Evolutionary conservation across 768 basidiomycete genomes (phyloP), one percentile per base, ranked within the genome.

Genomic region (Psilocybe cubensis): DNA sequence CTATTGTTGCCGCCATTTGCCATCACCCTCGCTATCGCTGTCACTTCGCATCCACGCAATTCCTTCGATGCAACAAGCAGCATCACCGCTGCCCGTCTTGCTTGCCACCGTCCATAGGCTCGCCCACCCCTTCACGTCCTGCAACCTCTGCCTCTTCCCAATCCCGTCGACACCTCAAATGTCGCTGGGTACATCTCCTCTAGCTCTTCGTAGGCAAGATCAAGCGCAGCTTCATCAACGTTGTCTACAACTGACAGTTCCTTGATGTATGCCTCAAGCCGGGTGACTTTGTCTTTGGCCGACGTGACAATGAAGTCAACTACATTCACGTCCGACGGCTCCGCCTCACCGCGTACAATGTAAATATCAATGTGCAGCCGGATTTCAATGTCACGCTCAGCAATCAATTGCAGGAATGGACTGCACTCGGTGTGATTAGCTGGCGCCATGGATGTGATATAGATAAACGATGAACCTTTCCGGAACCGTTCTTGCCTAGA

Each of bases 281-380:
- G 86, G 23, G 94, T 94, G 25, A 98, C 96, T 78, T 98, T 98
- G 60, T 86, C 88, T 68, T 82, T 90, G 29, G 97, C 96, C 10
- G 94, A 96, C 23, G 86, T 84, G 68, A 98, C 83, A 76, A 98
- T 98, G 79, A 92, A 99, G 70, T 98, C 96, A 57, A 98, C 76
- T n/a, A 97, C 97, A 70, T 96, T 98, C 63, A 92, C 84, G 1
- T 97, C 91, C 12, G 94, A 89, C 1, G 96, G 96, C 66, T 98
- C 96, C 1, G 93, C 96, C 71, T 98, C 96, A 60, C 96, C 96
- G 24, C 88, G 78, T 56, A 99, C 96, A 63, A 98, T 89, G 79
- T 98, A 97, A 74, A 98, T 96, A 72, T 99, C 96, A 72, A 99
- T 91, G 75, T 99, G 95, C 7, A 82, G 78, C 17, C 97, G 97